Evolutionary conservation across 2,329 filamentous ascomycete species (phyloP), one percentile per base, ranked within the genome.

Genomic region (Nectriaceae sp.): DNA sequence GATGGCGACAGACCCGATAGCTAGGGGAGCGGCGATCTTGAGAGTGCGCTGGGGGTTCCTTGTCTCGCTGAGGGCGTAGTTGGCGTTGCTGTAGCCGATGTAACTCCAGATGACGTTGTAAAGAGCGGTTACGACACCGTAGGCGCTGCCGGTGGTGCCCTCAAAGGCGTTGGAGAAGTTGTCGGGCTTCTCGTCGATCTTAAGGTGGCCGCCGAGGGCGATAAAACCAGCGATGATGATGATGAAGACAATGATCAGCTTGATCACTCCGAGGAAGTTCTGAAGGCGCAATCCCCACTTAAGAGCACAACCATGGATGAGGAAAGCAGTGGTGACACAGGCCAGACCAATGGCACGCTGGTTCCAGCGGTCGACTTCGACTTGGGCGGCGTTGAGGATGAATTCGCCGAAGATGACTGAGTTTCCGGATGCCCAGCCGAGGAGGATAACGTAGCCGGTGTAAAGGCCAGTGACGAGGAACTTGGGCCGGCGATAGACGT

Each of bases 61-160:
- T 40, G 83, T 85, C 70, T 89, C 85, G 61, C 77, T 80, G 24
- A 84, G 71, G 39, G 77, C 82, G 60, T 87, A 85, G 69, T 87
- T 87, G 63, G 83, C 84, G 64, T 87, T 87, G 70, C 75, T 80
- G 73, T 85, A 86, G 20, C 85, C 85, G 55, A 85, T 79, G 59
- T 83, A 89, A 51, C 79, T 83, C 79, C 84, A 88, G 59, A 88
- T 84, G 53, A 88, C 84, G 57, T 87, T 88, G 73, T 87, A 88
- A 0, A 89, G 70, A 0, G 85, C 84, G 1, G 82, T 87, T n/a
- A 87, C 83, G 26, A 87, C 75, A 40, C 82, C 83, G 54, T 88
- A 88, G 2, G 82, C 78, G 56, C 78, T 84, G 6, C 81, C 80
- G 1, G 81, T 85, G 4, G 85, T 88, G 8, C 85, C 85, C 40